These are phyloP conservation scores for Jimgerdemannia lactiflua DNA, from an alignment of 192 early-diverging fungal species.

Conservation along the genomic window DNA sequence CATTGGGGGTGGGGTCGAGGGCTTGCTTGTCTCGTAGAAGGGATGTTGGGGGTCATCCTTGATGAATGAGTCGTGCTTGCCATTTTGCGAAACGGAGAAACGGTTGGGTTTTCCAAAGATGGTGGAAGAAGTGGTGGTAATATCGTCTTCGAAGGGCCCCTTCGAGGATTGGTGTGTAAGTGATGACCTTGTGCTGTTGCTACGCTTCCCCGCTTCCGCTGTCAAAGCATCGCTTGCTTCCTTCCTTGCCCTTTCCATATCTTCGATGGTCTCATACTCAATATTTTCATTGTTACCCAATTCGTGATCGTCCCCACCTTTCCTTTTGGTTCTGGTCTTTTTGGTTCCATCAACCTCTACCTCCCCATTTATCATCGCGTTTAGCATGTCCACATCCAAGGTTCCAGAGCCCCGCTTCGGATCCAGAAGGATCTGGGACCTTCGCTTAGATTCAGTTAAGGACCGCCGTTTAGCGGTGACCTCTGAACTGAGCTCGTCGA, in stretches of 20 bases:
- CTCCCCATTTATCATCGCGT: slow-evolving; percentile 35
- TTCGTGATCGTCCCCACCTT: slow-evolving; percentile 14
- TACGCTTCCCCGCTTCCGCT: neutral
- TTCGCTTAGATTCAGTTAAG: slow-evolving; percentile 20
- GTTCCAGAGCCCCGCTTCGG: slow-evolving; percentile 29
- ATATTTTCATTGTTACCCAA: slow-evolving; percentile 10
- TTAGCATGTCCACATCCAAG: slow-evolving; percentile 28
- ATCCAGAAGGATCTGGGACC: slow-evolving; percentile 35
- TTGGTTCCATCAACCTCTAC: slow-evolving; percentile 8
- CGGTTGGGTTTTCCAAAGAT: neutral
- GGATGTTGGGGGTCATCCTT: neutral
- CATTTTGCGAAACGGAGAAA: neutral
- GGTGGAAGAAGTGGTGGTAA: neutral
- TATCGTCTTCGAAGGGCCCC: neutral
- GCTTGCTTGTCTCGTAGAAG: neutral
- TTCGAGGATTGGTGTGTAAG: neutral
- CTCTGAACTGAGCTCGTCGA: slow-evolving; percentile 2
- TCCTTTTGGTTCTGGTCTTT: neutral
- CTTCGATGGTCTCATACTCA: slow-evolving; percentile 9
- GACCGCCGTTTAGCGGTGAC: neutral
- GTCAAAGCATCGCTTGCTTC: neutral
- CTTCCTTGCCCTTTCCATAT: slow-evolving; percentile 5
- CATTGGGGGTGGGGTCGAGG: neutral
- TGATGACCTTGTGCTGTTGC: neutral
- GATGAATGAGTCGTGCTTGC: neutral